Evolutionary conservation across 371 early-diverging fungal genomes (phyloP), one percentile per base, ranked within the genome.

Genomic region (Basidiobolus meristosporus): DNA sequence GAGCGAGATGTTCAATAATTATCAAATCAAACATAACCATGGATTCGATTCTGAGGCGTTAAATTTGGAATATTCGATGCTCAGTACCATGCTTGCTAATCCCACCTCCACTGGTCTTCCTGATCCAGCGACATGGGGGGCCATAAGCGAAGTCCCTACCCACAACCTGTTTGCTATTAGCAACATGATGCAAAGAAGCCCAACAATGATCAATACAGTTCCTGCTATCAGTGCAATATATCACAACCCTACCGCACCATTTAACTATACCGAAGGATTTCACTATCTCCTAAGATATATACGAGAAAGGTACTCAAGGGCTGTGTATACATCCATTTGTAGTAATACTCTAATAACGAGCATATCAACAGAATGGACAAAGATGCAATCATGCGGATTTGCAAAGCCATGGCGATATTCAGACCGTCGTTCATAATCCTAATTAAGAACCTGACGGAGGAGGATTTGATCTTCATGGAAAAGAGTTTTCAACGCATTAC

Each of bases 381-480:
- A 48, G 70, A 72, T 21, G 79, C 86, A 51, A 68, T 85, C 42
- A 74, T 82, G 70, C 63, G 86, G 18, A 82, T 91, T 20, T 80
- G 85, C 55, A 65, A 78, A 26, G 80, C 87, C 3, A 65, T 91
- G 51, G 82, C 87, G 18, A 67, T 73, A 44, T 85, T 89, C 58
- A 65, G 91, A 18, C 91, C 91, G 12, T 81, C 82, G 0, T 83
- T 88, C 48, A 74, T 91, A 44, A 84, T 88, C 3, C 60, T 79
- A 46, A 80, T 87, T 51, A 83, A 82, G 81, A 82, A 85, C 45
- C 56, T 91, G 45, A 81, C 85, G 7, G 82, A 81, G 36, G 86
- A 89, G 40, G 91, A 91, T 48, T 59, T 92, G 52, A 60, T 88
- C 9, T 89, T 89, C 47, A 84, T 86, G 68, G 92, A 92, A 56